Evolutionary conservation across 441 rosid species (phyloP).

Genomic region (Biscutella laevigata): DNA sequence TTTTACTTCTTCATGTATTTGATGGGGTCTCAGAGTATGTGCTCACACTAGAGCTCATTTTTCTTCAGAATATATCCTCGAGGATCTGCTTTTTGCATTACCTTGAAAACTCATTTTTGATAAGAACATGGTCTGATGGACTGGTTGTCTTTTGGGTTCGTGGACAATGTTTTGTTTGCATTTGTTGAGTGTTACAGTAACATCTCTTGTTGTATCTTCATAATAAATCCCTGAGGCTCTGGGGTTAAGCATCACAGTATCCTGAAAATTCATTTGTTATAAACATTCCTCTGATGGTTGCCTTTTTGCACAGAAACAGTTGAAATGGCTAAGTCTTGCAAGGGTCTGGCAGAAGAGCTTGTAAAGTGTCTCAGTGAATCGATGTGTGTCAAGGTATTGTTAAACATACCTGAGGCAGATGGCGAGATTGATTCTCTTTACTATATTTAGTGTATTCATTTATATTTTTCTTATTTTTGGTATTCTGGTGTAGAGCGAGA

Average conservation of each 20-base stretch:
- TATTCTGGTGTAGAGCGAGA: slow-evolving; percentile 40
- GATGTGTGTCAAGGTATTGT: slow-evolving; percentile 54
- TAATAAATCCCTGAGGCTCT: background rate
- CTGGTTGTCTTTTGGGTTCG: background rate
- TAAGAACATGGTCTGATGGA: background rate
- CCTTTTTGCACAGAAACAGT: slow-evolving; percentile 2
- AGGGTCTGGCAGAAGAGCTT: slow-evolving; percentile 87
- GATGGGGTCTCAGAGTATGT: background rate
- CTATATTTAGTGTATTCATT: background rate
- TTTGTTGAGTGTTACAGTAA: background rate
- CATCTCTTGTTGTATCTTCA: background rate
- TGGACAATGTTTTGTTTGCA: background rate
- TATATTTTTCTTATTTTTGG: background rate
- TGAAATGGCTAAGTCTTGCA: slow-evolving; percentile 78
- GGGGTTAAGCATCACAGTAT: background rate
- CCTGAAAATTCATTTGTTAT: background rate
- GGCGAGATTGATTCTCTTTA: background rate
- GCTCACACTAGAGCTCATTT: background rate
- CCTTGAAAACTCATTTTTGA: background rate
- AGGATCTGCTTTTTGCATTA: background rate
- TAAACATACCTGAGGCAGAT: background rate
- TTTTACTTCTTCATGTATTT: background rate
- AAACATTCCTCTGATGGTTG: background rate
- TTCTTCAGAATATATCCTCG: background rate
- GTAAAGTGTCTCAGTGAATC: slow-evolving; percentile 89